A percentile compares a stretch with the other conserved stretches of the same genome.
These are phyloP conservation scores for Auricularia heimuer DNA, from an alignment of 768 basidiomycete species.

Conservation along the genomic window DNA sequence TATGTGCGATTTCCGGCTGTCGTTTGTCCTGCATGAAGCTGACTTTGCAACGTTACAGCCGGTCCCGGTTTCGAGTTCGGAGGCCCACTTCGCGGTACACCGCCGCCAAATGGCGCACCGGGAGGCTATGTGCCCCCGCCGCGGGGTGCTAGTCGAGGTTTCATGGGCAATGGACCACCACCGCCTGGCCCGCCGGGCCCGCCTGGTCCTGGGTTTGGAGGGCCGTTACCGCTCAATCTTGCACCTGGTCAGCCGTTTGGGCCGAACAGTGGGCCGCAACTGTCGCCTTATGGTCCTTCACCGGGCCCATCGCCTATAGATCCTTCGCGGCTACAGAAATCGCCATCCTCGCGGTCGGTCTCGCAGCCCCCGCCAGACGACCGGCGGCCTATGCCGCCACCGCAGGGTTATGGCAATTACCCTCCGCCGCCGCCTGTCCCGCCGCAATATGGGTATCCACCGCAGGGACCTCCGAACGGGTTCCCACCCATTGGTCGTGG, in stretches of 20 bases:
- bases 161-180: not conserved
- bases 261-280: not conserved
- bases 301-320: not conserved
- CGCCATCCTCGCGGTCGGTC: conserved; percentile 7
- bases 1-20: not conserved
- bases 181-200: conserved; percentile 1
- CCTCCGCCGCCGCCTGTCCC: not conserved
- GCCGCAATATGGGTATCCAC: conserved; percentile 3
- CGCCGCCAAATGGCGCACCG: conserved; percentile 1
- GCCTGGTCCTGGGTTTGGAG: conserved; percentile 4
- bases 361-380: not conserved
- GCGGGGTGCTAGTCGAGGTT: not conserved
- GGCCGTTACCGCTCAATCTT: conserved; percentile 22
- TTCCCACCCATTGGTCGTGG: not conserved
- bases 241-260: not conserved
- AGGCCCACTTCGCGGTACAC: conserved; percentile 2
- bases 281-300: not conserved
- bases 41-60: not conserved
- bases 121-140: not conserved
- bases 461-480: conserved; percentile 1
- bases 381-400: conserved; percentile 1
- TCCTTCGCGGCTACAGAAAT: conserved; percentile 1
- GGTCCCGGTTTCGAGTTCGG: not conserved
- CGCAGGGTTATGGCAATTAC: not conserved
- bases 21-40: not conserved